Evolutionary conservation across 371 early-diverging fungal species (phyloP).

Genomic region (Mortierella polycephala): DNA sequence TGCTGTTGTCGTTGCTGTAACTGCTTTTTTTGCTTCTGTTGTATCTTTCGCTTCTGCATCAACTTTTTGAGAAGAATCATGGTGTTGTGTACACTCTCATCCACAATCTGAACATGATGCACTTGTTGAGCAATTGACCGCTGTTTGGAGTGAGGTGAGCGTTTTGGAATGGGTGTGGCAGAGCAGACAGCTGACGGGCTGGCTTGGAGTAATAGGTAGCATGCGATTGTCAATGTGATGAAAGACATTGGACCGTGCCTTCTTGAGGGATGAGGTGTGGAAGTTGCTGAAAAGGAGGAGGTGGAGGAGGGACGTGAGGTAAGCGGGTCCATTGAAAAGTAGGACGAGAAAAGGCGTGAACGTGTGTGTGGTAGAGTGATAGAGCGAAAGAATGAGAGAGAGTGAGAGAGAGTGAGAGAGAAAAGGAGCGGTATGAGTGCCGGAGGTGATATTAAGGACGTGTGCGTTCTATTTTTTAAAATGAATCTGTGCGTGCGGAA

Average conservation of each 20-base stretch:
- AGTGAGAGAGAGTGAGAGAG: too few relatives aligned
- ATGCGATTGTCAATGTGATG: slow-evolving; percentile 25
- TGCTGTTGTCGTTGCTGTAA: slow-evolving; percentile 5
- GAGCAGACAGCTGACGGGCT: not conserved
- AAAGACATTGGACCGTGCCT: not conserved
- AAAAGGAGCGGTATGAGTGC: too few relatives aligned
- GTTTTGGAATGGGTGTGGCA: slow-evolving; percentile 8
- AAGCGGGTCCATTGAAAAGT: too few relatives aligned
- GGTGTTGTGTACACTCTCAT: slow-evolving; percentile 28
- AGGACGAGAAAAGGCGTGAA: too few relatives aligned
- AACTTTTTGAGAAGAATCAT: slow-evolving; percentile 22
- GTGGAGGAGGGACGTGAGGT: too few relatives aligned
- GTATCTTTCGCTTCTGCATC: slow-evolving; percentile 13
- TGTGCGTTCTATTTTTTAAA: too few relatives aligned
- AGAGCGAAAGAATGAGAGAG: too few relatives aligned
- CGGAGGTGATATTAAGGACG: too few relatives aligned
- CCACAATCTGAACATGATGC: slow-evolving; percentile 33
- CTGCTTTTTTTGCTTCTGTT: slow-evolving; percentile 2
- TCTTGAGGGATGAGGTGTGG: too few relatives aligned
- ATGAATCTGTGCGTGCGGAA: too few relatives aligned
- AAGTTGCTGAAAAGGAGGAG: too few relatives aligned
- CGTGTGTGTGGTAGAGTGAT: too few relatives aligned
- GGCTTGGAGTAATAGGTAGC: slow-evolving; percentile 11
- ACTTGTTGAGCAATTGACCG: slow-evolving; percentile 22
- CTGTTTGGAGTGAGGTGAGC: not conserved